Evolutionary conservation across 768 basidiomycete genomes (phyloP), one percentile per base, ranked within the genome.

Genomic region (Rhodotorula kratochvilovae): DNA sequence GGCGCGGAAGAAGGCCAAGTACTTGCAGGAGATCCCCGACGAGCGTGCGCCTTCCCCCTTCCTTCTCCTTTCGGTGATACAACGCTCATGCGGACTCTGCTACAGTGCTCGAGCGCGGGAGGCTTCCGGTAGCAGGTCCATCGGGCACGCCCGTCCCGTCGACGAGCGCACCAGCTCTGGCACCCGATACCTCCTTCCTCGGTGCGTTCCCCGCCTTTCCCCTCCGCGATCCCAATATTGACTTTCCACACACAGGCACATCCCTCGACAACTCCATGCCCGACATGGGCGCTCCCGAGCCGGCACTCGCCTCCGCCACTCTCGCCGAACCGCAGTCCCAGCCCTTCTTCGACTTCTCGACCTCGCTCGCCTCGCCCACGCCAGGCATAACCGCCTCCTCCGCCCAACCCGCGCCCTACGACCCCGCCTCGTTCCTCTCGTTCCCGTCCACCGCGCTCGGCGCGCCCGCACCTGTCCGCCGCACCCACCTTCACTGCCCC

Each of bases 1-100:
- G 3, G 89, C 90, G 73, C 87, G 96, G 77, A 99, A 99, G 82
- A 97, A 97, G 82, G 95, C 96, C 17, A 97, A 98, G 79, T 99
- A 98, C 81, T 86, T 99, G 25, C 83, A 95, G 67, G 92, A 95
- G 80, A 91, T 94, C 53, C 90, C 91, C 57, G 94, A 98, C 80
- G 87, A 94, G 66, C 90, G 92, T 91, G 79, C 74, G 59, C 35
- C 48, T 39, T 45, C 4, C 54, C 31, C 43, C 46, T 55, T n/a
- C 27, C 19, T 5, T 4, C 23, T 36, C 17, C 25, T 29, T 25
- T 35, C 8, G 13, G 42, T 23, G 17, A 23, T 10, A 5, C n/a
- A 11, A 8, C 15, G 13, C 57, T 46, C 21, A 43, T 57, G 16
- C n/a, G 36, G 53, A 7, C 5, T 2, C 25, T 5, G 8, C 17